Conservation (phyloP, 345 rosid genomes). For the Raphanus raphanistrum region DNA sequence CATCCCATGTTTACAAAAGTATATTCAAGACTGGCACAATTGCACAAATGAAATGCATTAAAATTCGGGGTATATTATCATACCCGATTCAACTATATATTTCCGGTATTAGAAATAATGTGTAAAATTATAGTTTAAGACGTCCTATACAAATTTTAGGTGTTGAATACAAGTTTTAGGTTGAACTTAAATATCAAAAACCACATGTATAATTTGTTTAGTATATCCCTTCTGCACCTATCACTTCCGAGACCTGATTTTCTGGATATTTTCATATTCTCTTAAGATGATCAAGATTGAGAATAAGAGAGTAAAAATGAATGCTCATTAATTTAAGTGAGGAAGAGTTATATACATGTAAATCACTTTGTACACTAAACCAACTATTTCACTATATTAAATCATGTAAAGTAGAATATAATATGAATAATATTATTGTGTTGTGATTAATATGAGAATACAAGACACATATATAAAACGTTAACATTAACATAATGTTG, state of each 20-base stretch:
- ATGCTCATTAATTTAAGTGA: neutral
- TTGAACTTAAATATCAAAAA: neutral
- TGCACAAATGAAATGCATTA: neutral
- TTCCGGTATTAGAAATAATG: neutral
- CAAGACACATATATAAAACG: no score
- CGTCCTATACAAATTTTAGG: neutral
- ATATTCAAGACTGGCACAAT: neutral
- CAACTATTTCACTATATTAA: neutral
- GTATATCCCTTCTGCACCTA: neutral
- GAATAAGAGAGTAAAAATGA: neutral
- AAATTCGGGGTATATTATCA: neutral
- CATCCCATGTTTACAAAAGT: slow-evolving; percentile 6
- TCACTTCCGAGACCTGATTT: neutral
- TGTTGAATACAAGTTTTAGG: neutral
- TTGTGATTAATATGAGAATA: no score
- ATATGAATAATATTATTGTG: no score
- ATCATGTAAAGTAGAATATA: neutral
- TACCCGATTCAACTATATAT: neutral
- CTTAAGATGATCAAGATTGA: neutral
- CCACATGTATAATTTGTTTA: neutral
- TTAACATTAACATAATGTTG: no score
- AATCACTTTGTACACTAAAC: neutral
- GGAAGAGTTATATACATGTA: neutral
- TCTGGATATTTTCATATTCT: neutral
- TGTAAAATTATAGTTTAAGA: neutral